Evolutionary conservation across 2,329 filamentous ascomycete genomes (phyloP).

Genomic region (Ophiostoma himal-ulmi): DNA sequence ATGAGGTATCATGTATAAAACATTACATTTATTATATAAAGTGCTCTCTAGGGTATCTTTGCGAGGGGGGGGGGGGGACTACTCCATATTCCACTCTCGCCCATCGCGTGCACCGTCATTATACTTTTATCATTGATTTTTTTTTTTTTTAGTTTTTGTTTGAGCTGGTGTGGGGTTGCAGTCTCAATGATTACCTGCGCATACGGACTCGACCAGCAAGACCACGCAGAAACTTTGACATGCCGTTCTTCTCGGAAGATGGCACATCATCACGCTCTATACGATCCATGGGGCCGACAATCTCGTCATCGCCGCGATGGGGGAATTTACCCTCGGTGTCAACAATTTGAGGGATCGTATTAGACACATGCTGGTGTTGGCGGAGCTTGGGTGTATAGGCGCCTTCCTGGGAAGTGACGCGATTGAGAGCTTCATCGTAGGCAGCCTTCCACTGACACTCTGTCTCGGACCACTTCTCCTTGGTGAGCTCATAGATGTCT

Average conservation of each 20-base stretch:
- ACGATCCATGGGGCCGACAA: conserved; percentile 83
- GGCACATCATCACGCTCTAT: conserved; percentile 31
- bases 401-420: conserved; percentile 37
- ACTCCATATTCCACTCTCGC: not conserved
- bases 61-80: not conserved
- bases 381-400: conserved; percentile 21
- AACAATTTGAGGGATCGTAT: conserved; percentile 62
- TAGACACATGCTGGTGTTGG: conserved; percentile 50
- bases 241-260: conserved; percentile 12
- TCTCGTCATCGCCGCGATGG: conserved; percentile 80
- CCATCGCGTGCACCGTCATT: not conserved
- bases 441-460: conserved; percentile 67
- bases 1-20: not conserved
- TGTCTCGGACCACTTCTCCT: conserved; percentile 81
- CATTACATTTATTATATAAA: not conserved
- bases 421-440: conserved; percentile 58
- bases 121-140: too few species aligned
- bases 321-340: conserved; percentile 82
- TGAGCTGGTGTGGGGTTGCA: not conserved
- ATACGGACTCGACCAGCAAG: conserved; percentile 35
- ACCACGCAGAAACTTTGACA: conserved; percentile 43
- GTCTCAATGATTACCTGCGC: conserved; percentile 3
- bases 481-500: conserved; percentile 77
- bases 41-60: conserved; percentile 1
- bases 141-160: too few species aligned